Evolutionary conservation across 345 rosid species (phyloP).

Genomic region (Microthlaspi erraticum): DNA sequence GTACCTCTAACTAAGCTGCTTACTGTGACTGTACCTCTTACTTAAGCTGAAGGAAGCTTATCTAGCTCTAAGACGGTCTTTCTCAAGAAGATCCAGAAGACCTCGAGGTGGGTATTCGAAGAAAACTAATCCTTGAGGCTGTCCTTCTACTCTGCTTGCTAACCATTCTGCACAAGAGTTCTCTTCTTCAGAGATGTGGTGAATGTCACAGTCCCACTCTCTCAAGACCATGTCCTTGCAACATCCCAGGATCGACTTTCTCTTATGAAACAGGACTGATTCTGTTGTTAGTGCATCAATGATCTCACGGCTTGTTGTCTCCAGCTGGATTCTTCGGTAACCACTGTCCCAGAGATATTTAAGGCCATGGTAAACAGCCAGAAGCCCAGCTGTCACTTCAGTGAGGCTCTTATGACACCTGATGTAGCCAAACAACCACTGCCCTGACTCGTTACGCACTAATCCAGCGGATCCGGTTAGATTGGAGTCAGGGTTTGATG

Average conservation of each 20-base stretch:
- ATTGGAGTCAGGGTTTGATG: slow-evolving; percentile 24
- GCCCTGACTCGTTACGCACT: slow-evolving; percentile 56
- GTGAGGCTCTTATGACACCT: slow-evolving; percentile 33
- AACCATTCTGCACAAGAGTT: slow-evolving; percentile 54
- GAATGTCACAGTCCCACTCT: slow-evolving; percentile 54
- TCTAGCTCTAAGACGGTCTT: slow-evolving; percentile 33
- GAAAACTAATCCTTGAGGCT: slow-evolving; percentile 21
- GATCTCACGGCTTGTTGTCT: slow-evolving; percentile 45
- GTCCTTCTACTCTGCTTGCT: slow-evolving; percentile 40
- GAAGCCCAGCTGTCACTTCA: slow-evolving; percentile 47
- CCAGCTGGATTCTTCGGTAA: slow-evolving; percentile 49
- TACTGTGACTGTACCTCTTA: slow-evolving; percentile 16
- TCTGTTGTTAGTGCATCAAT: slow-evolving; percentile 40
- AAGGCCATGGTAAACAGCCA: slow-evolving; percentile 61
- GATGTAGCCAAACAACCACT: slow-evolving; percentile 62
- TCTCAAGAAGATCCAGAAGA: slow-evolving; percentile 40
- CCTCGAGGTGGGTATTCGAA: slow-evolving; percentile 48
- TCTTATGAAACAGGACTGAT: slow-evolving; percentile 29
- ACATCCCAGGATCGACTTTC: slow-evolving; percentile 31
- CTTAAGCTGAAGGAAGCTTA: slow-evolving; percentile 25
- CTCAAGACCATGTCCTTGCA: slow-evolving; percentile 50
- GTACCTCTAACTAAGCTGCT: slow-evolving; percentile 28
- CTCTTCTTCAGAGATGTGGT: slow-evolving; percentile 38
- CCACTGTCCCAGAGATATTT: slow-evolving; percentile 53
- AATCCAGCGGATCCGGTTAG: slow-evolving; percentile 52